A percentile compares a stretch with the other conserved stretches of the same genome.
Conservation (phyloP, 2,329 filamentous ascomycete genomes). For the Colletotrichum abscissum region DNA sequence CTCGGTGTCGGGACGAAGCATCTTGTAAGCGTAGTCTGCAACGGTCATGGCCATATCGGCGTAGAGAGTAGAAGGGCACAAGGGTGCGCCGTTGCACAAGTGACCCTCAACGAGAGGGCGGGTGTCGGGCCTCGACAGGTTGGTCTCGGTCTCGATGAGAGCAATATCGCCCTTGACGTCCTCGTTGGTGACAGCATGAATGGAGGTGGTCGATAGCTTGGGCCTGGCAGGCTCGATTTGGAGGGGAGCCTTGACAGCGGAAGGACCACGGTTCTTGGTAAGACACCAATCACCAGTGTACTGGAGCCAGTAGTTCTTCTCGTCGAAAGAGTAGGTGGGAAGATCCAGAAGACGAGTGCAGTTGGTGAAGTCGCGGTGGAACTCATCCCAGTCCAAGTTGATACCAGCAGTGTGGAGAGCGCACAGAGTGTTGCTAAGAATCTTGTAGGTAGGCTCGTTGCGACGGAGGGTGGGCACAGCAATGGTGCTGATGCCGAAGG, state of each 20-base stretch:
- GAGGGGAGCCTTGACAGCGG: constrained; percentile 46
- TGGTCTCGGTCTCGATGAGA: constrained; percentile 72
- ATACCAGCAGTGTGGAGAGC: constrained; percentile 71
- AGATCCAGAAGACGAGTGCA: constrained; percentile 66
- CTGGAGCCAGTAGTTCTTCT: constrained; percentile 77
- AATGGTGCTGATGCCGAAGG: constrained; percentile 62
- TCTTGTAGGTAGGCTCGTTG: constrained; percentile 73
- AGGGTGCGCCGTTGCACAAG: constrained; percentile 72
- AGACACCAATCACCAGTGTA: constrained; percentile 78
- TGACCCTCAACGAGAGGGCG: constrained; percentile 71
- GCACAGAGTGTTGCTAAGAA: constrained; percentile 66
- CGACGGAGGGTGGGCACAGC: constrained; percentile 72
- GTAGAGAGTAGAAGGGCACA: constrained; percentile 70
- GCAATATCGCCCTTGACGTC: constrained; percentile 70
- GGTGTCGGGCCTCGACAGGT: constrained; percentile 72
- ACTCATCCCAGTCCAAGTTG: constrained; percentile 77
- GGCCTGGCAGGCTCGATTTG: constrained; percentile 56
- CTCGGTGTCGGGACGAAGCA: constrained; percentile 66
- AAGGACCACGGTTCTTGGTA: constrained; percentile 72
- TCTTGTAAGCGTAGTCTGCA: constrained; percentile 71
- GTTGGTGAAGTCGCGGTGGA: constrained; percentile 62
- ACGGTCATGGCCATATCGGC: constrained; percentile 75
- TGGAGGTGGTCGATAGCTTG: constrained; percentile 72
- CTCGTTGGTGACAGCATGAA: constrained; percentile 73
- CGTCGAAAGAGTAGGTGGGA: constrained; percentile 78